phyloP scores from a whole-genome alignment of 352 stramenopile species.

The Plasmopara muralis region DNA sequence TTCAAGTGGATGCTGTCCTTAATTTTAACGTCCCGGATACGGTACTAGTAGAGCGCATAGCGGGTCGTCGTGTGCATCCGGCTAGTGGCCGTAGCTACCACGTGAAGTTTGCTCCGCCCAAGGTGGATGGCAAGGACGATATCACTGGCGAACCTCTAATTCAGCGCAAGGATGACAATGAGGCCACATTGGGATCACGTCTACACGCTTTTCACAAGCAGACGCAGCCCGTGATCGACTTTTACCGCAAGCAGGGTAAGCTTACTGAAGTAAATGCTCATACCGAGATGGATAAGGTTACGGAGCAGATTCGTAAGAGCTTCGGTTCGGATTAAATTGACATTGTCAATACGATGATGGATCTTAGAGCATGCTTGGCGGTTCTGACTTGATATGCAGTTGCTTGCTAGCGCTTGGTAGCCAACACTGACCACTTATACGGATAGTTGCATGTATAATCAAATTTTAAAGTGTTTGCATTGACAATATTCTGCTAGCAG shows the following conservation, averaged over 20 bases:
- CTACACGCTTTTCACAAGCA: slow-evolving; percentile 95
- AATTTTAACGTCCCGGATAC: slow-evolving; percentile 95
- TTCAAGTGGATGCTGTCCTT: slow-evolving; percentile 87
- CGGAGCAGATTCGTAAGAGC: slow-evolving; percentile 72
- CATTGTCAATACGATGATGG: slow-evolving; percentile 8
- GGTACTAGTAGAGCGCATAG: slow-evolving; percentile 95
- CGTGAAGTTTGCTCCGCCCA: slow-evolving; percentile 95
- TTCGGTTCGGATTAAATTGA: slow-evolving; percentile 62
- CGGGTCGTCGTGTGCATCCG: slow-evolving; percentile 94
- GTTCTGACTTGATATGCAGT: not conserved
- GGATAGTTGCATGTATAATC: slow-evolving; percentile 20
- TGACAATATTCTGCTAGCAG: not conserved
- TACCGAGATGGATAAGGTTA: slow-evolving; percentile 78
- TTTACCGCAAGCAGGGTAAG: slow-evolving; percentile 83
- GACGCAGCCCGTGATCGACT: slow-evolving; percentile 94
- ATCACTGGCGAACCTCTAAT: slow-evolving; percentile 95
- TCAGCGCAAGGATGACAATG: slow-evolving; percentile 97
- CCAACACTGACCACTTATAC: slow-evolving; percentile 1
- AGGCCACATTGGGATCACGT: slow-evolving; percentile 87
- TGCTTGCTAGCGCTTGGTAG: slow-evolving; percentile 12
- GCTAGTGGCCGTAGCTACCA: slow-evolving; percentile 95
- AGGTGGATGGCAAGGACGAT: slow-evolving; percentile 87
- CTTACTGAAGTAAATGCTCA: slow-evolving; percentile 88
- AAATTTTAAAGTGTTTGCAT: not conserved
- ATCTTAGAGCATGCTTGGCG: slow-evolving; percentile 12